Evolutionary conservation across 768 basidiomycete species (phyloP), one percentile per base, ranked within the genome.

Genomic region (Peribolospora baueri): DNA sequence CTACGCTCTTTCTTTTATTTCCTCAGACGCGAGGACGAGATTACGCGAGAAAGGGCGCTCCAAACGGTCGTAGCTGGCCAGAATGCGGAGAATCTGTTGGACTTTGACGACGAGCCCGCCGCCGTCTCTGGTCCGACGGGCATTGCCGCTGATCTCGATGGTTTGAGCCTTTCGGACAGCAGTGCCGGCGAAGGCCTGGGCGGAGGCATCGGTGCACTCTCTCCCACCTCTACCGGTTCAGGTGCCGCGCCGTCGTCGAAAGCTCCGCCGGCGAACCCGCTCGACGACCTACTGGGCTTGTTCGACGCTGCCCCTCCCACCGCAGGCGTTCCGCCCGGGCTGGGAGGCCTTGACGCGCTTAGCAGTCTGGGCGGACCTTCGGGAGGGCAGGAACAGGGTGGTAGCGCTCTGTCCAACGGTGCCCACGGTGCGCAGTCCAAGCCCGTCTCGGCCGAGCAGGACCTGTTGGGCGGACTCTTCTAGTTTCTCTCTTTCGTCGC

Each of bases 11-110:
- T 53, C 55, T 53, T 46, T 37, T 4, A 39, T 45, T 41, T 36
- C 36, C 78, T 76, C 54, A 68, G 73, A 49, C 72, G 72, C 5
- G 84, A 85, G 57, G 84, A 88, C 59, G 78, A 75, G 13, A 72
- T 76, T 54, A 76, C 79, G 71, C 81, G 36, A 75, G 65, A 84
- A 63, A 86, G 83, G 62, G 87, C 87, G 2, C 68, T 95, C n/a
- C 80, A 88, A 61, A 88, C 87, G 0, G 82, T 95, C 47, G 85
- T 76, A 37, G 79, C 80, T 3, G 91, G 91, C 7, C 84, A 88
- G 68, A 83, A 86, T 68, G 78, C 87, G 10, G 91, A 97, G 68
- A 95, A 97, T 66, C 56, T 61, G 39, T 37, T 3, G 2, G 13
- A 5, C 1, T 5, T 43, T 5, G 37, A 42, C 10, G 9, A 9